A percentile compares a stretch with the other conserved stretches of the same genome.
phyloP scores from a whole-genome alignment of 1,139 yeast genomes.

The Hansenula sp. region DNA sequence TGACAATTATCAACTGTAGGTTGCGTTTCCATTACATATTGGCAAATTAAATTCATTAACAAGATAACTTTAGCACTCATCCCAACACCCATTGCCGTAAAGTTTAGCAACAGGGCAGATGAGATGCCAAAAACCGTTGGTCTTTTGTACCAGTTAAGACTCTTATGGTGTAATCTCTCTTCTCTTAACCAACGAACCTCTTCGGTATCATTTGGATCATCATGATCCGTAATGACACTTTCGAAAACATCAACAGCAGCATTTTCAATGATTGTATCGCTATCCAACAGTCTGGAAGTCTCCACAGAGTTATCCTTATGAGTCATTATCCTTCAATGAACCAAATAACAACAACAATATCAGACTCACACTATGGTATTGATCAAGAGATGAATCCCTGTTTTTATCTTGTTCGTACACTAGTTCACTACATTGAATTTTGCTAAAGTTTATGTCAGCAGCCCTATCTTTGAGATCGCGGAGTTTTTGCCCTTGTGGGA shows the following conservation, averaged over 20 bases:
- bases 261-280: constrained; percentile 3
- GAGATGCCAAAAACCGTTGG: constrained; percentile 27
- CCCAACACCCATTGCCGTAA: constrained; percentile 13
- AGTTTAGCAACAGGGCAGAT: constrained; percentile 18
- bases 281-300: not conserved
- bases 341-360: too few species aligned
- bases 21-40: constrained; percentile 3
- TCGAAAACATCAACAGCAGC: constrained; percentile 12
- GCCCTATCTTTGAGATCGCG: too few species aligned
- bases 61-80: constrained; percentile 26
- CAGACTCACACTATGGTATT: too few species aligned
- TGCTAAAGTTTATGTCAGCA: too few species aligned
- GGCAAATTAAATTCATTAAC: constrained; percentile 25
- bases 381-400: too few species aligned
- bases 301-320: not conserved
- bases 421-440: too few species aligned
- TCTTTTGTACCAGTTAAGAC: constrained; percentile 22
- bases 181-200: constrained; percentile 22
- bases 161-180: constrained; percentile 18
- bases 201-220: constrained; percentile 17
- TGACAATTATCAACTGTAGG: constrained; percentile 19
- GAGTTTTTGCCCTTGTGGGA: too few species aligned
- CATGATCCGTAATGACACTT: constrained; percentile 13
- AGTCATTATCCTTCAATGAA: not conserved
- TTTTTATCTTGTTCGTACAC: too few species aligned